Evolutionary conservation across 2,329 filamentous ascomycete species (phyloP).

Genomic region (Cyphellophora europaea): DNA sequence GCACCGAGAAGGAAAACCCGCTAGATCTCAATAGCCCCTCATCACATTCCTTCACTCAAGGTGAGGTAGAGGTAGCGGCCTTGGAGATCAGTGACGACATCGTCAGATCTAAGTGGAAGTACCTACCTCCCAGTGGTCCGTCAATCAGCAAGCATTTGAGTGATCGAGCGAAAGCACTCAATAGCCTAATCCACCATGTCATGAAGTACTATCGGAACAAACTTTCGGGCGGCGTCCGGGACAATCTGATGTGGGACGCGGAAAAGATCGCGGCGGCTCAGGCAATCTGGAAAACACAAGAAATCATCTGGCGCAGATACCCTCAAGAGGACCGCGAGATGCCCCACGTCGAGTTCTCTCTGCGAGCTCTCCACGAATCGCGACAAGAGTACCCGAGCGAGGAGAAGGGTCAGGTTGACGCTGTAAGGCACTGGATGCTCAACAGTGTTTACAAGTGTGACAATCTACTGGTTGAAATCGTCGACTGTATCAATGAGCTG

Average conservation of each 20-base stretch:
- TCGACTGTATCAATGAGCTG: constrained; percentile 63
- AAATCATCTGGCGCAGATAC: constrained; percentile 54
- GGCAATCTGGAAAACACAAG: constrained; percentile 72
- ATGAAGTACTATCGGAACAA: constrained; percentile 52
- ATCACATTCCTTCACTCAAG: constrained; percentile 55
- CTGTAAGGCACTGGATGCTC: constrained; percentile 78
- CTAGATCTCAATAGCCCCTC: constrained; percentile 68
- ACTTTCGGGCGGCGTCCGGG: constrained; percentile 60
- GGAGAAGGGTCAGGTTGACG: constrained; percentile 63
- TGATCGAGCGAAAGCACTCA: constrained; percentile 62
- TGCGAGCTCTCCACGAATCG: constrained; percentile 66
- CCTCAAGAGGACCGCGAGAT: constrained; percentile 50
- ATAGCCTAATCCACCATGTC: constrained; percentile 65
- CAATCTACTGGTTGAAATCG: constrained; percentile 69
- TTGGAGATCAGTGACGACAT: constrained; percentile 72
- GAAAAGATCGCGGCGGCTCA: constrained; percentile 79
- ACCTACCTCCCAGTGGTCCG: constrained; percentile 62
- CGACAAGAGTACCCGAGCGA: constrained; percentile 60
- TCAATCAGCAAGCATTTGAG: constrained; percentile 75
- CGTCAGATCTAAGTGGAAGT: constrained; percentile 63
- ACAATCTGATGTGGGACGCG: constrained; percentile 77
- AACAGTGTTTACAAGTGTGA: constrained; percentile 65
- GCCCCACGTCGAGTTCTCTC: constrained; percentile 63
- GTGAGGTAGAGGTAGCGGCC: constrained; percentile 69
- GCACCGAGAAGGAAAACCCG: constrained; percentile 71